phyloP scores from a whole-genome alignment of 371 early-diverging fungal genomes.

The Rhizopus delemar region DNA sequence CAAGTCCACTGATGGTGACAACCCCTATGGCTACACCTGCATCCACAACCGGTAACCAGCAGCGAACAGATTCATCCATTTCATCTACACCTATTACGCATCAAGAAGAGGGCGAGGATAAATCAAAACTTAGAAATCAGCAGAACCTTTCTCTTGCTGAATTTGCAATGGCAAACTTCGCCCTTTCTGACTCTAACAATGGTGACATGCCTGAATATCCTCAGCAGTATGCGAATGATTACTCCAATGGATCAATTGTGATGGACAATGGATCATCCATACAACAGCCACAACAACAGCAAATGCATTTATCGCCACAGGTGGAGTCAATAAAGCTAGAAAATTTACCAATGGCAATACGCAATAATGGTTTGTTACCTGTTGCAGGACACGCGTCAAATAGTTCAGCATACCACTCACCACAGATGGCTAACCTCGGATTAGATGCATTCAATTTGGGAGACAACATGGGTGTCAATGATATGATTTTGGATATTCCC shows the following conservation, averaged over 20 bases:
- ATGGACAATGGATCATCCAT: background rate
- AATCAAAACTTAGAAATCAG: conserved; percentile 3
- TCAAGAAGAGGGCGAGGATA: conserved; percentile 7
- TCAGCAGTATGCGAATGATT: background rate
- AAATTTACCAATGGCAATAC: background rate
- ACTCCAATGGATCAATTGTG: background rate
- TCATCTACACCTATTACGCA: background rate
- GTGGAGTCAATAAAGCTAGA: background rate
- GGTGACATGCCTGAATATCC: conserved; percentile 21
- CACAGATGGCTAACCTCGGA: conserved; percentile 21
- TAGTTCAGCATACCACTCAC: conserved; percentile 18
- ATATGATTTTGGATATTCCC: conserved; percentile 29
- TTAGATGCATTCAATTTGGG: conserved; percentile 20
- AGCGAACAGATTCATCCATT: background rate
- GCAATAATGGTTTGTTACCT: background rate
- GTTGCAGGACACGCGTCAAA: background rate
- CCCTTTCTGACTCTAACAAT: conserved; percentile 7
- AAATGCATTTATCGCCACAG: background rate
- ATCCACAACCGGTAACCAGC: conserved; percentile 4
- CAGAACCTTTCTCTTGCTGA: conserved; percentile 16
- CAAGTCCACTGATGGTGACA: conserved; percentile 41
- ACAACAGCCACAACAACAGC: conserved; percentile 7
- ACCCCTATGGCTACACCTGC: conserved; percentile 32
- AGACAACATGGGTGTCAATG: conserved; percentile 26
- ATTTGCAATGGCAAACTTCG: conserved; percentile 24